phyloP scores from a whole-genome alignment of 2,329 filamentous ascomycete genomes.

The Endoconidiophora laricicola region DNA sequence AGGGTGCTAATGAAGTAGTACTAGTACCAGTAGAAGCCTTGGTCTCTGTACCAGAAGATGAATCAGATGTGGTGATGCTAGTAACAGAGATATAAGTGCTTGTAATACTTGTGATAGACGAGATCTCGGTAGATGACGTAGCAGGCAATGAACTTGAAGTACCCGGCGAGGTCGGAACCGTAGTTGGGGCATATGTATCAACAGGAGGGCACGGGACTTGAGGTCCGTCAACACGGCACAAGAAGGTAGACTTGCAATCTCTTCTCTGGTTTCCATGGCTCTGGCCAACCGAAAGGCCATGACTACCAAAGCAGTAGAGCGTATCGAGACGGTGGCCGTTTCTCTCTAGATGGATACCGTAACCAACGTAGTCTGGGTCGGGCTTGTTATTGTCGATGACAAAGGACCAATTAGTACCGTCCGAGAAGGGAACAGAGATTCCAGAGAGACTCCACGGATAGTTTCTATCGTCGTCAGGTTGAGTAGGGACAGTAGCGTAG shows the following conservation, averaged over 20 bases:
- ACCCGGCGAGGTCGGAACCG: conserved; percentile 1
- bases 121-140: too few relatives aligned
- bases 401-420: conserved; percentile 5
- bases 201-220: conserved; percentile 2
- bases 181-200: neutral
- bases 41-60: too few relatives aligned
- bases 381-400: conserved; percentile 4
- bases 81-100: too few relatives aligned
- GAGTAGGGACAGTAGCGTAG: neutral
- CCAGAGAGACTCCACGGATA: conserved; percentile 7
- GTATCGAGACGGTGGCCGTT: conserved; percentile 3
- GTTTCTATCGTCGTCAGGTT: neutral
- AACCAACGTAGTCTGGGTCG: conserved; percentile 7
- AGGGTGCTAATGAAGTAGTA: too few relatives aligned
- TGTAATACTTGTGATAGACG: too few relatives aligned
- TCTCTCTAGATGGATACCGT: neutral
- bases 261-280: neutral
- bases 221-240: conserved; percentile 4
- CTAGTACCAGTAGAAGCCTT: too few relatives aligned
- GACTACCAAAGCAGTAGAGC: conserved; percentile 5
- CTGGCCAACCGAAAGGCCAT: neutral
- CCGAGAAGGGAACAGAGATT: conserved; percentile 4
- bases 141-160: neutral
- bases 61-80: too few relatives aligned
- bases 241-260: conserved; percentile 3